Evolutionary conservation across 1,284 basidiomycete genomes (phyloP), one percentile per base, ranked within the genome.

Genomic region (Inonotus hispidus): DNA sequence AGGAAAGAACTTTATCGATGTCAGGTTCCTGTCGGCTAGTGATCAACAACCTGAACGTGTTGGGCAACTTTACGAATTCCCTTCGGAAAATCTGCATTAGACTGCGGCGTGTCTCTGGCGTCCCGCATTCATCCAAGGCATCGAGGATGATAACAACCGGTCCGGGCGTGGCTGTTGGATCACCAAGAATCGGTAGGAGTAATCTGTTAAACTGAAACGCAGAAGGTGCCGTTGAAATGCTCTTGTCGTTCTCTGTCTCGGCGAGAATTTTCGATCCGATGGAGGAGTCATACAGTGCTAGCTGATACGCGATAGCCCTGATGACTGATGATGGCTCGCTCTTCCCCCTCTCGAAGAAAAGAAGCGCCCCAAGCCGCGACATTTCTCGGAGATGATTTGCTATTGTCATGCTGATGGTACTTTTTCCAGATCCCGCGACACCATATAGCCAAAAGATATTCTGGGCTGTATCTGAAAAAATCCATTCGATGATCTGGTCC

Each of bases 341-440:
- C 35, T 53, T 32, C 61, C 56, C 47, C 61, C 46, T 27, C 64
- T 58, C 46, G 66, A 66, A 54, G 64, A 65, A 5, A 64, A 39
- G 56, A 65, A 64, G 13, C 60, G 29, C 57, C 6, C 46, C 57
- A 19, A 58, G 46, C 11, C 45, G 57, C 4, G 21, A 39, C 16
- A 23, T 52, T n/a, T n/a, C 45, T 21, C 13, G 25, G 19, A 50
- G 16, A 38, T 38, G 32, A 29, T 49, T 35, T 13, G 58, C 49
- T 19, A 60, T 45, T 19, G 37, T 59, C 19, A 67, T 63, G 58
- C 71, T 71, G 29, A 55, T 67, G 57, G 62, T 66, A 52, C 60
- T 61, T 45, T 66, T 61, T 16, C 72, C 71, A 7, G 64, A 59
- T 52, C 71, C 71, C 13, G 71, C 70, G 50, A 71, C 70, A 53